These are phyloP conservation scores for Pythium folliculosum DNA, from an alignment of 352 stramenopile species.

Conservation along the genomic window DNA sequence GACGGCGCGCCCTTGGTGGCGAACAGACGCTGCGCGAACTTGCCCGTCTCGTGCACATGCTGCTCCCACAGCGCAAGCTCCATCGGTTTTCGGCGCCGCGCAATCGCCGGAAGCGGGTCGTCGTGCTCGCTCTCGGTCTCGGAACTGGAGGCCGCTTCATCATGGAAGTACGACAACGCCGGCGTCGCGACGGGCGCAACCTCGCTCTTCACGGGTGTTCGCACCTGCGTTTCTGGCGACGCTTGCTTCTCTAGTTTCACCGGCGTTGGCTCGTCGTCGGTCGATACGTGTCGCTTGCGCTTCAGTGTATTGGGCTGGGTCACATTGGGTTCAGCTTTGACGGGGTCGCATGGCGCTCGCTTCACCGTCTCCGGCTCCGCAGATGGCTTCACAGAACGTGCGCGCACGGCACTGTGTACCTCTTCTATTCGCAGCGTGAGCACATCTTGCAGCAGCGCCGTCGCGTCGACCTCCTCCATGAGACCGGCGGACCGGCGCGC, in stretches of 20 bases:
- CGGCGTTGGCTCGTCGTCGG: not conserved
- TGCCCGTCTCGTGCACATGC: not conserved
- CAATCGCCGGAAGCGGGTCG: not conserved
- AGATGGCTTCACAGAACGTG: not conserved
- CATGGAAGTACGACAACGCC: not conserved
- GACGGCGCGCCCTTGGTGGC: not conserved
- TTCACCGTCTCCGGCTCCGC: not conserved
- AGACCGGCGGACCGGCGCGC: not conserved
- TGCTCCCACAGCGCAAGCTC: not conserved
- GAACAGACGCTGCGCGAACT: not conserved
- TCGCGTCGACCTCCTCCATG: constrained; percentile 7
- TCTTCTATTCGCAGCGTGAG: not conserved
- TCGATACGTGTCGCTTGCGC: not conserved
- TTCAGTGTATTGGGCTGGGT: not conserved
- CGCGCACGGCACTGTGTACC: not conserved
- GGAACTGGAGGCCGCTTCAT: not conserved
- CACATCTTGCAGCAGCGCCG: not conserved
- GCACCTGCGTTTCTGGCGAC: too few relatives aligned
- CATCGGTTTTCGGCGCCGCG: not conserved
- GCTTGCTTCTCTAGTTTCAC: not conserved
- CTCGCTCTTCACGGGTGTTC: not conserved
- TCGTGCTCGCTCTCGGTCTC: constrained; percentile 20
- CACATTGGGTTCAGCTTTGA: not conserved
- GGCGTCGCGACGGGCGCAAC: not conserved
- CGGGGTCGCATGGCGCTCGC: not conserved